A percentile compares a stretch with the other conserved stretches of the same genome.
Conservation (phyloP, 1,139 yeast genomes). For the Zygosaccharomyces pseudobailii region DNA sequence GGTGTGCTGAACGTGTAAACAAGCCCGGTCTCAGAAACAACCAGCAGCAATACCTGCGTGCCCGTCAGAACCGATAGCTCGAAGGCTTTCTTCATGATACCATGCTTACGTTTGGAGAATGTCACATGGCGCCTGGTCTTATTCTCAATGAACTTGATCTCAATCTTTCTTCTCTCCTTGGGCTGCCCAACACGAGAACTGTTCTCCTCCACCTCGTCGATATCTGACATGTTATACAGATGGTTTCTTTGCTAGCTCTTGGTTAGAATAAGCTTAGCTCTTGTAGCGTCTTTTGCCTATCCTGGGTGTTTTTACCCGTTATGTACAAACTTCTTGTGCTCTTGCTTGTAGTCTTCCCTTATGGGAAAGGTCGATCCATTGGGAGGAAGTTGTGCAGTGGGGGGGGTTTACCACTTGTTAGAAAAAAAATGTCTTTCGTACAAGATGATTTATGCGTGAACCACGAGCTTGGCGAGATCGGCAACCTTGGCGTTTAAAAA, state of each 20-base stretch:
- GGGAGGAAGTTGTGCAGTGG: conserved; percentile 4
- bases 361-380: conserved; percentile 11
- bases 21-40: conserved; percentile 94
- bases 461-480: too few relatives aligned
- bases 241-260: background rate
- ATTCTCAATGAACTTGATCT: conserved; percentile 93
- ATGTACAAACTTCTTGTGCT: conserved; percentile 11
- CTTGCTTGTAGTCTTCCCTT: conserved; percentile 13
- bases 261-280: background rate
- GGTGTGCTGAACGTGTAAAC: conserved; percentile 99
- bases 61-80: conserved; percentile 94
- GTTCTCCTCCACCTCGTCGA: conserved; percentile 14
- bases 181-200: conserved; percentile 16
- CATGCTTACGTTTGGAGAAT: conserved; percentile 95
- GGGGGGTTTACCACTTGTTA: background rate
- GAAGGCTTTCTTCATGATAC: conserved; percentile 97
- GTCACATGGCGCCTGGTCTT: conserved; percentile 97
- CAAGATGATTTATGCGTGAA: background rate
- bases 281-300: conserved; percentile 9
- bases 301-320: conserved; percentile 15
- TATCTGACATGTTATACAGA: conserved; percentile 10
- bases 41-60: conserved; percentile 88
- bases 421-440: background rate
- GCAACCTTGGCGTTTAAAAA: too few relatives aligned
- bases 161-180: conserved; percentile 87